Conservation (phyloP, 140 eudicot species). For the Ambrosia hybrid region DNA sequence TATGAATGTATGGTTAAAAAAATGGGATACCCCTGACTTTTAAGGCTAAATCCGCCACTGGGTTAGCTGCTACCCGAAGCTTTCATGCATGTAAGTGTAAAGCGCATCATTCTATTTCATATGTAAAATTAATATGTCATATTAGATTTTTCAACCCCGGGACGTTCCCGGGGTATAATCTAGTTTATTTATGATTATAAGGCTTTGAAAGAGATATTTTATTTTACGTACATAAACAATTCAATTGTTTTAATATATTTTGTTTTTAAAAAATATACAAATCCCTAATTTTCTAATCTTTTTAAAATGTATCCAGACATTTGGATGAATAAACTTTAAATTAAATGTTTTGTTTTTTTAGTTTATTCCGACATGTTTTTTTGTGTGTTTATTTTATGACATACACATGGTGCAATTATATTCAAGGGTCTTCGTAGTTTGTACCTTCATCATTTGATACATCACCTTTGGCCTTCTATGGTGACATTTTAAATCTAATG, state of each 20-base stretch:
- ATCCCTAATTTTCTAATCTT: too few relatives aligned
- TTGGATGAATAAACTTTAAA: constrained; percentile 1
- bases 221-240: background rate
- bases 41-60: too few relatives aligned
- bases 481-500: constrained; percentile 12
- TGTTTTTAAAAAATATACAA: background rate
- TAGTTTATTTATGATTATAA: background rate
- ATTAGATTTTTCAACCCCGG: too few relatives aligned
- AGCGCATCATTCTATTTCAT: too few relatives aligned
- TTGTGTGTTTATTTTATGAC: background rate
- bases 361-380: constrained; percentile 10
- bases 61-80: too few relatives aligned
- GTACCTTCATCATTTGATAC: constrained; percentile 33
- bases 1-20: too few relatives aligned
- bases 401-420: constrained; percentile 8
- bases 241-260: background rate
- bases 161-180: too few relatives aligned
- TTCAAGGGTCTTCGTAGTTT: constrained; percentile 17
- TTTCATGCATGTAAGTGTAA: too few relatives aligned
- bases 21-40: too few relatives aligned
- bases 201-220: background rate
- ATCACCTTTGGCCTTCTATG: constrained; percentile 27
- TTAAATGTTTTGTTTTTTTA: background rate
- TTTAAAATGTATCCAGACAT: background rate
- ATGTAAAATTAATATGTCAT: too few relatives aligned